Conservation (phyloP, 192 early-diverging fungal genomes). For the Chytriomyces sp. region DNA sequence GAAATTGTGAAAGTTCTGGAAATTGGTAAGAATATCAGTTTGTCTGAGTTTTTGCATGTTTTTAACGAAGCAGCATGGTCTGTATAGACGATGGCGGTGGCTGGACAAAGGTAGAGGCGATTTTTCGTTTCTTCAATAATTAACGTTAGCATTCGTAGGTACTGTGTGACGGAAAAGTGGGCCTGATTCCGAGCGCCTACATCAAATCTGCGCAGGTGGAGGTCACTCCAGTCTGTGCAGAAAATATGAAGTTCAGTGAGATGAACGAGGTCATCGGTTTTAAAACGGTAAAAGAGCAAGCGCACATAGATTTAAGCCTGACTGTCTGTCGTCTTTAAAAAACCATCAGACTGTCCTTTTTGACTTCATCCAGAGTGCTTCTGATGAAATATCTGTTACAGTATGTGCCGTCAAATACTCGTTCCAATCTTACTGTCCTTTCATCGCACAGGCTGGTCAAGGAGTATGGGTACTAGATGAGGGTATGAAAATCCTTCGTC, state of each 20-base stretch:
- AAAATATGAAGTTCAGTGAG: not conserved
- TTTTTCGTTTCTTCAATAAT: not conserved
- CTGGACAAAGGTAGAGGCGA: slow-evolving; percentile 36
- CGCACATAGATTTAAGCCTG: no score
- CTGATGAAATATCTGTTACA: slow-evolving; percentile 58
- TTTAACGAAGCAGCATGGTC: not conserved
- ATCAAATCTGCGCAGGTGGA: slow-evolving; percentile 17
- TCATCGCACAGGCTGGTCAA: slow-evolving; percentile 47
- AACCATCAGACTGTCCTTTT: slow-evolving; percentile 63
- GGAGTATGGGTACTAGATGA: slow-evolving; percentile 54
- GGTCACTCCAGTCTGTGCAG: not conserved
- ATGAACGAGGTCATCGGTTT: slow-evolving; percentile 9
- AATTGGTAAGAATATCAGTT: slow-evolving; percentile 19
- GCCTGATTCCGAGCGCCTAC: slow-evolving; percentile 41
- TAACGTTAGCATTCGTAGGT: not conserved
- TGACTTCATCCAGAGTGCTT: slow-evolving; percentile 56
- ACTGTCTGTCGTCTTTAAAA: no score
- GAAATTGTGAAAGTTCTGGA: slow-evolving; percentile 28
- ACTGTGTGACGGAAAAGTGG: not conserved
- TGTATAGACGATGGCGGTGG: slow-evolving; percentile 43
- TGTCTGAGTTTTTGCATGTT: no score
- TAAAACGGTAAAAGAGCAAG: slow-evolving; percentile 29
- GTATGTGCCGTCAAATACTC: not conserved
- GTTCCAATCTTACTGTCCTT: not conserved
- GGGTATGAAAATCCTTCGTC: slow-evolving; percentile 30